These are phyloP conservation scores for Eugenia klotzschiana DNA, from an alignment of 441 rosid genomes.

Conservation along the genomic window DNA sequence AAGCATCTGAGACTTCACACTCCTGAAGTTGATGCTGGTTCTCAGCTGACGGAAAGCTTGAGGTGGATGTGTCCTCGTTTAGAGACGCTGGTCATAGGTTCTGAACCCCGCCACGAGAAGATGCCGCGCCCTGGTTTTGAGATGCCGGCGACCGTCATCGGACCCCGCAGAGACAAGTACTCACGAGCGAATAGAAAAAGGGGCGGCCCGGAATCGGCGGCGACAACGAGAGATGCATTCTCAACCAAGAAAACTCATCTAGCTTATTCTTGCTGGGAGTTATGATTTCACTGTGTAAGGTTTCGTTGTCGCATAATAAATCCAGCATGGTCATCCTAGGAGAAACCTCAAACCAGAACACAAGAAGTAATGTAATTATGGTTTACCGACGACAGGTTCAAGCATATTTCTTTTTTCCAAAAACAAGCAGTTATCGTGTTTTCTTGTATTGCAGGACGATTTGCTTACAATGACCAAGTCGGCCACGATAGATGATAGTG, in stretches of 20 bases:
- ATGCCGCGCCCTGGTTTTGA: neutral
- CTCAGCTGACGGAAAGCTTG: neutral
- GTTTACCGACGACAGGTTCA: neutral
- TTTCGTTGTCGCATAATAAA: neutral
- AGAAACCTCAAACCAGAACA: neutral
- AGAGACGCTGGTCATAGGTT: neutral
- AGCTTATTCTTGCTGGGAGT: neutral
- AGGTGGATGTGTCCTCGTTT: neutral
- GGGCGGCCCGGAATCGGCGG: neutral
- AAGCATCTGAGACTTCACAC: neutral
- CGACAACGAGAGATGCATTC: neutral
- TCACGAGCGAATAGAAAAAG: neutral
- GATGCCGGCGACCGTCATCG: fast-evolving
- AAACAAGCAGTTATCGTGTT: neutral
- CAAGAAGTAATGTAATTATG: neutral
- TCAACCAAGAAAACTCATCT: neutral
- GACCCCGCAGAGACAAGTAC: neutral
- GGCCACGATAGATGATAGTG: neutral
- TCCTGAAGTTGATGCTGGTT: neutral
- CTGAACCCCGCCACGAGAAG: neutral
- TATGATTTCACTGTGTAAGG: neutral
- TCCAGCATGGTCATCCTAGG: neutral
- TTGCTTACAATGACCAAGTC: neutral
- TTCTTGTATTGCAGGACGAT: neutral
- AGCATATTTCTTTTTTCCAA: neutral